phyloP scores from a whole-genome alignment of 495 filamentous ascomycete genomes.

The Apodospora peruviana region DNA sequence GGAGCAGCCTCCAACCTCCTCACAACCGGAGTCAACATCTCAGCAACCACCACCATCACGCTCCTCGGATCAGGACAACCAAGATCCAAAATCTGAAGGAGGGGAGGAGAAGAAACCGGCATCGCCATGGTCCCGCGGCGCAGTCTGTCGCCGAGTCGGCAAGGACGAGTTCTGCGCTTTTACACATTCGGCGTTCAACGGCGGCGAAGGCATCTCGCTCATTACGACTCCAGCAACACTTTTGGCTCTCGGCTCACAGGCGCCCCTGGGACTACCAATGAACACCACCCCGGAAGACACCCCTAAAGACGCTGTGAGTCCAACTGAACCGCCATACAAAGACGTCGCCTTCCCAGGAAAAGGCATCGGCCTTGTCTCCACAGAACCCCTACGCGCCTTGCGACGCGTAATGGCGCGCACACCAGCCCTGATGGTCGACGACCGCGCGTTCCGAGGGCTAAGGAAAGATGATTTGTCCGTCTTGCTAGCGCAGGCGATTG shows the following conservation, averaged over 20 bases:
- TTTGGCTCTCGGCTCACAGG: conserved; percentile 12
- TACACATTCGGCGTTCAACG: conserved; percentile 19
- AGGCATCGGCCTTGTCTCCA: conserved; percentile 28
- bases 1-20: no score
- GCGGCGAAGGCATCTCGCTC: conserved; percentile 26
- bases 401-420: conserved; percentile 25
- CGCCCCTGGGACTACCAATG: background rate
- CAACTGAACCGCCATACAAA: conserved; percentile 7
- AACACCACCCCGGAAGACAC: background rate
- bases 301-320: background rate
- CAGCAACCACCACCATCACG: no score
- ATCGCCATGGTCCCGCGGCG: conserved; percentile 6
- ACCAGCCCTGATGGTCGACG: conserved; percentile 29
- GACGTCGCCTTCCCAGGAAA: conserved; percentile 23
- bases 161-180: conserved; percentile 23
- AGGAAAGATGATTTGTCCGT: conserved; percentile 12
- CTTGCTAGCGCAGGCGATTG: conserved; percentile 20
- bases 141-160: conserved; percentile 12
- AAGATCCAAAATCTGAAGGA: no score
- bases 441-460: conserved; percentile 19
- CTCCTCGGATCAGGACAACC: no score
- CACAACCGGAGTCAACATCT: no score
- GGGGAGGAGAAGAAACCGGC: background rate
- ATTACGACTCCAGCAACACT: conserved; percentile 21
- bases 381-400: conserved; percentile 17